A percentile compares a stretch with the other conserved stretches of the same genome.
phyloP scores from a whole-genome alignment of 352 stramenopile species.

The Phytophthora meadii region DNA sequence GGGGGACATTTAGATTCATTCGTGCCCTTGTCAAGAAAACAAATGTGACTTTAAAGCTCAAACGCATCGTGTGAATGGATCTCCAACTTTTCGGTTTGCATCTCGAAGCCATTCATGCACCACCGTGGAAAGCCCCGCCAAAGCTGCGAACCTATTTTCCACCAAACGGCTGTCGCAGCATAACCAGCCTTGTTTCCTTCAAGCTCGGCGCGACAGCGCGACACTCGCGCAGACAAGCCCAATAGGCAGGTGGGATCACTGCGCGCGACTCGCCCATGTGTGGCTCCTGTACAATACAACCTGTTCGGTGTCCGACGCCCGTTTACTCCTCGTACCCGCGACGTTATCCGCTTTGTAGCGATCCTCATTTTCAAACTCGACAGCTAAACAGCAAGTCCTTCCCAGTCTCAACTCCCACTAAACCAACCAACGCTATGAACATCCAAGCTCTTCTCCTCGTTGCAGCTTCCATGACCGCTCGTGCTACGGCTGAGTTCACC shows the following conservation, averaged over 20 bases:
- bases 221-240: constrained; percentile 11
- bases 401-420: neutral
- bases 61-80: neutral
- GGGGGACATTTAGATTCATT: no score
- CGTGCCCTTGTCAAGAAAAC: neutral
- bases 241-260: neutral
- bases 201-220: neutral
- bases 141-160: constrained; percentile 33
- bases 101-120: neutral
- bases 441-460: constrained; percentile 22
- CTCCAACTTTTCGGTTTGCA: neutral
- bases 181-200: constrained; percentile 1
- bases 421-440: constrained; percentile 11
- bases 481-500: constrained; percentile 27
- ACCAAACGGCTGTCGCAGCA: constrained; percentile 28
- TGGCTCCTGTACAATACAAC: constrained; percentile 3
- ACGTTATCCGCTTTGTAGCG: neutral
- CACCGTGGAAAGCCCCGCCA: neutral
- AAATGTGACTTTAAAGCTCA: neutral
- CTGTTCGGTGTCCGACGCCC: constrained; percentile 3
- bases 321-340: neutral
- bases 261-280: constrained; percentile 3
- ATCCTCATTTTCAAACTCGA: constrained; percentile 22
- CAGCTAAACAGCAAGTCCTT: constrained; percentile 19
- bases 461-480: constrained; percentile 15